Evolutionary conservation across 1,139 yeast genomes (phyloP), one percentile per base, ranked within the genome.

Genomic region (Suhomyces anneliseae): DNA sequence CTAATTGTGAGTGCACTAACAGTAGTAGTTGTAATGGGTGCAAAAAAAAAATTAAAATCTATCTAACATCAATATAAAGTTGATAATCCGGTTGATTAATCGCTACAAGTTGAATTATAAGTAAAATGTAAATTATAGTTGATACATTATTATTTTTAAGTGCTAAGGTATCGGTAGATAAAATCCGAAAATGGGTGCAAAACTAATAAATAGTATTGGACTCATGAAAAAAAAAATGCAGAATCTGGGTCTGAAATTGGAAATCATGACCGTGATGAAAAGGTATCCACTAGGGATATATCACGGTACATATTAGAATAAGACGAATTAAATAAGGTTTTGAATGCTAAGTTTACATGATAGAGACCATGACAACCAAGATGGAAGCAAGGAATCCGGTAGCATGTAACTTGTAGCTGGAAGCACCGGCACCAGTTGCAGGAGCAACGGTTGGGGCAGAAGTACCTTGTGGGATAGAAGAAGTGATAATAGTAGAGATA

Each of bases 381-480:
- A 43, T 19, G 8, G 46, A 34, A n/a, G 43, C 43, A 19, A 45
- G n/a, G 10, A 46, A 10, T 33, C 52, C 47, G 12, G 50, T 38
- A 33, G 42, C 38, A 27, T 43, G 42, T 29, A 48, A 43, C 34
- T 36, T 43, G 31, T 34, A 32, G 36, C 32, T 31, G 11, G 43
- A 27, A 12, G 56, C 46, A 38, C 47, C 51, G 37, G 38, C 48
- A 34, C 50, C 47, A 41, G 56, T 40, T 39, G 48, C 36, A 9
- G 50, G 37, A 29, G 45, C 47, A 38, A 32, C 45, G 36, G 50
- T 36, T 24, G 50, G 35, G 19, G 8, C 11, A 29, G 45, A 26
- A 7, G 53, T 26, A 34, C 49, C 50, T 34, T 36, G 41, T 34
- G 46, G 40, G 35, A 27, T 29, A 35, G 44, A 27, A 12, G 47